A percentile compares a stretch with the other conserved stretches of the same genome.
phyloP scores from a whole-genome alignment of 164 flowering plant species.

The Sextonia rubra region DNA sequence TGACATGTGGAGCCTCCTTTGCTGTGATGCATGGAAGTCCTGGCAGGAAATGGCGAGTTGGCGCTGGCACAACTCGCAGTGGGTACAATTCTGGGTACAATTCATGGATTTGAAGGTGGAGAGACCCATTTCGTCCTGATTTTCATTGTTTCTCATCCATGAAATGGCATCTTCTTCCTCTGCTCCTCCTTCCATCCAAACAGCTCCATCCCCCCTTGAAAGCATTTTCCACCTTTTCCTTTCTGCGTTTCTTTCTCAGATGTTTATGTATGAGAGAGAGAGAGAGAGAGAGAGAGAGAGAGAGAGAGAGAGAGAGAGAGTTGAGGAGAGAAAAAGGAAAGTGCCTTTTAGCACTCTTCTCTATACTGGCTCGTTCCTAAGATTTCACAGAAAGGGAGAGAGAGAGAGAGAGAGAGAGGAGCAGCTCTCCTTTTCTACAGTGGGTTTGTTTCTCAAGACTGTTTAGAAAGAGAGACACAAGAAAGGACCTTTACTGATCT shows the following conservation, averaged over 20 bases:
- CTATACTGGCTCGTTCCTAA: too few relatives aligned
- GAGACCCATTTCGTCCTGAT: constrained; percentile 37
- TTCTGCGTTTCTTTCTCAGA: constrained; percentile 4
- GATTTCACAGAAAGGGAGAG: background rate
- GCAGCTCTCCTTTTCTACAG: too few relatives aligned
- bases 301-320: too few relatives aligned
- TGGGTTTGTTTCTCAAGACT: too few relatives aligned
- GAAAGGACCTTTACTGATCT: too few relatives aligned
- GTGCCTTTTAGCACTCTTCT: background rate
- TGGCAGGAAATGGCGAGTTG: constrained; percentile 9
- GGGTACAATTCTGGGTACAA: too few relatives aligned
- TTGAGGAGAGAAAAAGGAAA: constrained; percentile 15
- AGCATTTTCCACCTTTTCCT: constrained; percentile 16
- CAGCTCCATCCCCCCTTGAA: constrained; percentile 27
- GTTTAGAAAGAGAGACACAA: too few relatives aligned
- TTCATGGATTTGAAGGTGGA: constrained; percentile 53
- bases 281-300: too few relatives aligned
- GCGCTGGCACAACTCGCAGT: too few relatives aligned
- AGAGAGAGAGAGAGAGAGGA: too few relatives aligned
- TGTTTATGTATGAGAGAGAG: background rate
- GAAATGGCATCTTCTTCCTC: constrained; percentile 32
- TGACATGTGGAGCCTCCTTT: too few relatives aligned
- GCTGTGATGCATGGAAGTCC: too few relatives aligned
- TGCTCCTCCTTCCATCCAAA: constrained; percentile 25
- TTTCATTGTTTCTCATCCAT: constrained; percentile 28